Conservation (phyloP, 1,284 basidiomycete genomes). For the Psilocybe mexicana region DNA sequence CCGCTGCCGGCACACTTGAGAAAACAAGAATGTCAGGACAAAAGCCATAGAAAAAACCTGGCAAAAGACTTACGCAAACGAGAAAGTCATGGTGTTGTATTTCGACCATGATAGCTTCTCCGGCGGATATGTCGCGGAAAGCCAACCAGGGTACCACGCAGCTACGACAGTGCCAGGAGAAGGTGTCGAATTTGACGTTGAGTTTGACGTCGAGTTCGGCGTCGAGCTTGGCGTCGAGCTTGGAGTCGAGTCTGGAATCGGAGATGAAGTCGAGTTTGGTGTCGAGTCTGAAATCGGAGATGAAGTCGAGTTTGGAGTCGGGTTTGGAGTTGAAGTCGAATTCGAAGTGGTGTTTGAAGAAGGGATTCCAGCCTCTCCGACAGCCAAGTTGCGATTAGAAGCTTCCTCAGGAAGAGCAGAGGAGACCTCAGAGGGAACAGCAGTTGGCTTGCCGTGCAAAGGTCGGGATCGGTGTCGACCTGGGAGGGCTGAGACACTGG, state of each 20-base stretch:
- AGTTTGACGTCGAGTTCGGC: not conserved
- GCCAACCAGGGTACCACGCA: constrained; percentile 61
- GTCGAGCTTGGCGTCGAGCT: not conserved
- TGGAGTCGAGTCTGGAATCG: not conserved
- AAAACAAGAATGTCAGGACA: not conserved
- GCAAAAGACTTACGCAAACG: constrained; percentile 51
- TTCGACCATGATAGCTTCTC: constrained; percentile 52
- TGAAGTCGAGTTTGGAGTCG: not conserved
- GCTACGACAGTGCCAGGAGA: constrained; percentile 33
- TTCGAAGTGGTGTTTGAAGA: not conserved
- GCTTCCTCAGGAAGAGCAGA: too few species aligned
- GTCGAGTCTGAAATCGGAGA: not conserved
- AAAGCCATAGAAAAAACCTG: not conserved
- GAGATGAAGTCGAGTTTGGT: not conserved
- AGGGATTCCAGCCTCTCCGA: not conserved
- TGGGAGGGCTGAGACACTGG: not conserved
- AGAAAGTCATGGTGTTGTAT: constrained; percentile 53
- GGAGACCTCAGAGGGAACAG: not conserved
- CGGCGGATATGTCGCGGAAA: constrained; percentile 38
- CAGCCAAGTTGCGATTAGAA: not conserved
- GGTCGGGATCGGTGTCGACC: not conserved
- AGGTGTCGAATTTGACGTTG: not conserved
- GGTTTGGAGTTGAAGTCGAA: too few species aligned
- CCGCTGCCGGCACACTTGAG: constrained; percentile 21
- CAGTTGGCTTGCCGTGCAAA: not conserved